These are phyloP conservation scores for Colletotrichum sp. DNA, from an alignment of 2,329 filamentous ascomycete genomes.

Conservation along the genomic window DNA sequence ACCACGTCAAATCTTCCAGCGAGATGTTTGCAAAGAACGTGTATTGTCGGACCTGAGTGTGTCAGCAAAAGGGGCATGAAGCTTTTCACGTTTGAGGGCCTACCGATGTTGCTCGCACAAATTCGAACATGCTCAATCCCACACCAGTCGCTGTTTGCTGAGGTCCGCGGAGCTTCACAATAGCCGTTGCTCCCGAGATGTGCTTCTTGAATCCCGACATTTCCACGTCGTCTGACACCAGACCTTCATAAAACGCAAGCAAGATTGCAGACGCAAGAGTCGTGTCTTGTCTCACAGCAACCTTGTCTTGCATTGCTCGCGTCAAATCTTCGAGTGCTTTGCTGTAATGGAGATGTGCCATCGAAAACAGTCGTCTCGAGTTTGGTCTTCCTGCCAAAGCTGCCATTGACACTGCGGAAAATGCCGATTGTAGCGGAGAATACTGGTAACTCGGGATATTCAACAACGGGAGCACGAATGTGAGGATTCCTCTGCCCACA, in stretches of 20 bases:
- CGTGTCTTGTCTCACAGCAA: slow-evolving; percentile 22
- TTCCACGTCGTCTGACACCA: slow-evolving; percentile 22
- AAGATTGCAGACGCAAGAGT: slow-evolving; percentile 25
- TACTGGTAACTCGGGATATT: slow-evolving; percentile 20
- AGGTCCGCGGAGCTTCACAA: slow-evolving; percentile 23
- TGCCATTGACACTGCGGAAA: slow-evolving; percentile 25
- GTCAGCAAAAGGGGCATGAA: background rate
- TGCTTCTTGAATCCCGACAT: slow-evolving; percentile 25
- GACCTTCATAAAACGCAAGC: slow-evolving; percentile 27
- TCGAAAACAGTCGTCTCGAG: slow-evolving; percentile 20
- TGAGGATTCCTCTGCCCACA: slow-evolving; percentile 23
- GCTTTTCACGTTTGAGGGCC: background rate
- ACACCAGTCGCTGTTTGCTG: slow-evolving; percentile 18
- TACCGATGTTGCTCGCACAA: slow-evolving; percentile 27
- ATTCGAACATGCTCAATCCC: slow-evolving; percentile 28
- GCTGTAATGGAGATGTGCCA: slow-evolving; percentile 26
- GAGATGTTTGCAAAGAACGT: slow-evolving; percentile 25
- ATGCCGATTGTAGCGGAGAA: slow-evolving; percentile 25
- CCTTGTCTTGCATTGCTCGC: slow-evolving; percentile 22
- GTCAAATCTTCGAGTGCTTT: slow-evolving; percentile 25
- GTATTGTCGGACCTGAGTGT: slow-evolving; percentile 25
- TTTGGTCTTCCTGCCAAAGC: slow-evolving; percentile 26
- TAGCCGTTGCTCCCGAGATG: slow-evolving; percentile 25
- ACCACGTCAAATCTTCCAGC: slow-evolving; percentile 26
- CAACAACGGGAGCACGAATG: slow-evolving; percentile 25